Conservation (phyloP, 768 basidiomycete species). For the Phlegmacium glaucopus region DNA sequence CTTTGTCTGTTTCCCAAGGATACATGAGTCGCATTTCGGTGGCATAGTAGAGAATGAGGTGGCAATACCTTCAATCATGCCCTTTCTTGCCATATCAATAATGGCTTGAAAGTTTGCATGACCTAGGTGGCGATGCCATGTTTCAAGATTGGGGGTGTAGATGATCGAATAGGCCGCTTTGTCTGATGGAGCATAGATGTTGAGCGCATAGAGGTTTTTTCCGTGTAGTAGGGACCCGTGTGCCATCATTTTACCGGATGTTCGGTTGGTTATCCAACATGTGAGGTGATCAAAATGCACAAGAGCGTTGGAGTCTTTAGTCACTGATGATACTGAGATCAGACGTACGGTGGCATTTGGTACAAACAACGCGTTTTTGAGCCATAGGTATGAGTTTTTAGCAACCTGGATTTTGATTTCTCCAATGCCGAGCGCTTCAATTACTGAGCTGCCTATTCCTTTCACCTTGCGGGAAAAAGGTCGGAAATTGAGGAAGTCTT, state of each 20-base stretch:
- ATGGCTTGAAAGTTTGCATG: slow-evolving; percentile 13
- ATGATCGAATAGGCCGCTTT: slow-evolving; percentile 10
- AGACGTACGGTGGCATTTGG: slow-evolving; percentile 20
- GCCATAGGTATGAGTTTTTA: neutral
- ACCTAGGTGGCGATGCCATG: slow-evolving; percentile 20
- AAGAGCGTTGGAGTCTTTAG: neutral
- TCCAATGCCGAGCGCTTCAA: neutral
- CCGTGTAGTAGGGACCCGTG: slow-evolving; percentile 1
- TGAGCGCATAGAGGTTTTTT: neutral
- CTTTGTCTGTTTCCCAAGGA: too few species aligned
- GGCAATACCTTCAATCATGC: slow-evolving; percentile 20
- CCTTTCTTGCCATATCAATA: slow-evolving; percentile 7
- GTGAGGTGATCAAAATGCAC: slow-evolving; percentile 14
- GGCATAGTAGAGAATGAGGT: slow-evolving; percentile 14
- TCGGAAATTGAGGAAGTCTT: too few species aligned
- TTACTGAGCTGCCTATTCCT: neutral
- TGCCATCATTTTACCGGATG: slow-evolving; percentile 10
- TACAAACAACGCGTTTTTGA: slow-evolving; percentile 2
- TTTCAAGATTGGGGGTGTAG: slow-evolving; percentile 6
- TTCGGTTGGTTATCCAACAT: slow-evolving; percentile 11
- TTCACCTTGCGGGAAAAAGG: too few species aligned
- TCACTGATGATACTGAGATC: slow-evolving; percentile 13
- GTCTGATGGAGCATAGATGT: neutral
- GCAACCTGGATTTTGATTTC: neutral
- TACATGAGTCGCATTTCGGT: slow-evolving; percentile 28